Conservation (phyloP, 441 rosid genomes). For the Arabidopsis hybrid region DNA sequence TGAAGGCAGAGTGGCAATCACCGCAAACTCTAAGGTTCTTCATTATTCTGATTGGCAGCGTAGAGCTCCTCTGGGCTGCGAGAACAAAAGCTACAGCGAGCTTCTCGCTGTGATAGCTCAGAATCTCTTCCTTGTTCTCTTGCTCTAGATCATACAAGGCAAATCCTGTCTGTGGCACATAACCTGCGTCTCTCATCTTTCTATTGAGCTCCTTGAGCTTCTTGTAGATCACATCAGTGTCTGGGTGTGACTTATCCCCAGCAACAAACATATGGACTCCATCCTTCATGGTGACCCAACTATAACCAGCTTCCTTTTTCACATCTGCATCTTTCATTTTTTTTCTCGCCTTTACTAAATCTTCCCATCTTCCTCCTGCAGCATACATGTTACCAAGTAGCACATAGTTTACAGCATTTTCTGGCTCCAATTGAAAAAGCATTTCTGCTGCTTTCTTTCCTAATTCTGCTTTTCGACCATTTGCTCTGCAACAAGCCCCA, state of each 20-base stretch:
- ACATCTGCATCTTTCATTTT: constrained; percentile 79
- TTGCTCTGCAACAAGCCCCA: constrained; percentile 81
- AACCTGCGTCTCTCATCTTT: constrained; percentile 81
- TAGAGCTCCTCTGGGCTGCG: constrained; percentile 55
- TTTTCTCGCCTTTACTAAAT: constrained; percentile 67
- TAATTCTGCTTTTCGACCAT: constrained; percentile 62
- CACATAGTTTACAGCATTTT: constrained; percentile 87
- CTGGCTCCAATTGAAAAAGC: constrained; percentile 81
- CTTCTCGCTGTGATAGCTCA: constrained; percentile 87
- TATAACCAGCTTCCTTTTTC: constrained; percentile 89
- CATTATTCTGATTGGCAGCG: constrained; percentile 83
- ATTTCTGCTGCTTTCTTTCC: constrained; percentile 78
- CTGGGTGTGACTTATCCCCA: constrained; percentile 74
- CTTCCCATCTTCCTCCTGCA: constrained; percentile 80
- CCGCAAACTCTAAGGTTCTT: constrained; percentile 87
- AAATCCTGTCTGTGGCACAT: constrained; percentile 73
- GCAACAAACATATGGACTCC: constrained; percentile 86
- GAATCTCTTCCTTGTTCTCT: constrained; percentile 84
- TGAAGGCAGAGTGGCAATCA: constrained; percentile 83
- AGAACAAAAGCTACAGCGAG: constrained; percentile 84
- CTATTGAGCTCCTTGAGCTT: constrained; percentile 74
- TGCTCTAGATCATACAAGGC: constrained; percentile 78
- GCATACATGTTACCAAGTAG: constrained; percentile 93
- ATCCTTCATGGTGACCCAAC: constrained; percentile 94
- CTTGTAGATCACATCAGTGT: constrained; percentile 61